A percentile compares a stretch with the other conserved stretches of the same genome.
phyloP scores from a whole-genome alignment of 148 eudicot genomes.

The Heliosperma pusillum region DNA sequence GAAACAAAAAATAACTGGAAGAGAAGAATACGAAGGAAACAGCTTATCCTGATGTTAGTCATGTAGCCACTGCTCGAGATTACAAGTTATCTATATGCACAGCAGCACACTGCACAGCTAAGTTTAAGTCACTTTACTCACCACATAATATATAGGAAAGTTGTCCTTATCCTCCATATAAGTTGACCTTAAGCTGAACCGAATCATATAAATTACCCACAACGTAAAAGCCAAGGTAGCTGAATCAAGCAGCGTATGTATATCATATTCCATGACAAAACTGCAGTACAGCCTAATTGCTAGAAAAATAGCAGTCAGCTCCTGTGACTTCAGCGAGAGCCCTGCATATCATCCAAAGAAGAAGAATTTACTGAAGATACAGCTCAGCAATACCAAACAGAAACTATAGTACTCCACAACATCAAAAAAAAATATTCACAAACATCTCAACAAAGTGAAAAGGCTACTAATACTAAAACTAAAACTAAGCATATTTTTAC shows the following conservation, averaged over 20 bases:
- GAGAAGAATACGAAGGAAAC: neutral
- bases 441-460: neutral
- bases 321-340: slow-evolving; percentile 43
- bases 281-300: slow-evolving; percentile 45
- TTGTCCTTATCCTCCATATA: slow-evolving; percentile 51
- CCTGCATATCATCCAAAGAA: slow-evolving; percentile 22
- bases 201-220: slow-evolving; percentile 52
- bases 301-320: slow-evolving; percentile 44
- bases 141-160: slow-evolving; percentile 41
- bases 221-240: slow-evolving; percentile 42
- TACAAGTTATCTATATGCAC: neutral
- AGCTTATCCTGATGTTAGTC: neutral
- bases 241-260: slow-evolving; percentile 43
- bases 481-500: neutral
- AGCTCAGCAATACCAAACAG: neutral
- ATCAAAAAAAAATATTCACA: neutral
- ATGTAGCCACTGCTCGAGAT: neutral
- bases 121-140: slow-evolving; percentile 13
- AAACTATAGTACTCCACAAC: neutral
- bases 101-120: neutral
- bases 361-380: neutral
- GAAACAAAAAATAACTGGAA: neutral
- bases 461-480: neutral
- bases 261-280: slow-evolving; percentile 51
- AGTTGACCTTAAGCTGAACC: slow-evolving; percentile 38